Conservation (phyloP, 2,329 filamentous ascomycete genomes). For the Ceratocystis variospora region DNA sequence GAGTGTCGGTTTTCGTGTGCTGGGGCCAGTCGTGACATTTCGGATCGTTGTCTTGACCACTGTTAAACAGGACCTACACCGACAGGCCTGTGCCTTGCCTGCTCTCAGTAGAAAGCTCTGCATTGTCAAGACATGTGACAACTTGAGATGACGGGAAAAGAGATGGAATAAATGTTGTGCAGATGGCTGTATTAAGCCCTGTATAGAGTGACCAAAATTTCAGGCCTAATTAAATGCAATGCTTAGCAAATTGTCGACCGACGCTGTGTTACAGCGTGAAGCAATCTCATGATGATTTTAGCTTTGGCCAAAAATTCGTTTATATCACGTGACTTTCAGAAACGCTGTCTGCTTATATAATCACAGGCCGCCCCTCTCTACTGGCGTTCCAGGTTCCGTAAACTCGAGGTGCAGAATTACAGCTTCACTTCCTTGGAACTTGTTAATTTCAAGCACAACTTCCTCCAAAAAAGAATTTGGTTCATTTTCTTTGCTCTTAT, state of each 20-base stretch:
- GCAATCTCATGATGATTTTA: neutral
- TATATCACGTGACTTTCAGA: neutral
- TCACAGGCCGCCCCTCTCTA: neutral
- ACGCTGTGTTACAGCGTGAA: neutral
- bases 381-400: neutral
- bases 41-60: slow-evolving; percentile 34
- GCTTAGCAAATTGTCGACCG: neutral
- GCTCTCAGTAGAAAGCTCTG: slow-evolving; percentile 54
- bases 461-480: too few species aligned
- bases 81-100: slow-evolving; percentile 47
- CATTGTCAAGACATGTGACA: slow-evolving; percentile 34
- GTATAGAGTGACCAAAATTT: neutral
- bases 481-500: neutral
- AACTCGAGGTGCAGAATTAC: neutral
- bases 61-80: slow-evolving; percentile 47
- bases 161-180: neutral
- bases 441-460: neutral
- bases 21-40: slow-evolving; percentile 31
- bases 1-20: slow-evolving; percentile 36
- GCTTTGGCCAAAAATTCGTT: neutral
- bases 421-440: neutral
- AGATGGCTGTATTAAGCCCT: neutral
- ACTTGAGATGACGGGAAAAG: neutral
- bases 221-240: neutral
- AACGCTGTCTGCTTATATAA: neutral